Evolutionary conservation across 2,329 filamentous ascomycete genomes (phyloP), one percentile per base, ranked within the genome.

Genomic region (Aspergillus pseudonomiae): DNA sequence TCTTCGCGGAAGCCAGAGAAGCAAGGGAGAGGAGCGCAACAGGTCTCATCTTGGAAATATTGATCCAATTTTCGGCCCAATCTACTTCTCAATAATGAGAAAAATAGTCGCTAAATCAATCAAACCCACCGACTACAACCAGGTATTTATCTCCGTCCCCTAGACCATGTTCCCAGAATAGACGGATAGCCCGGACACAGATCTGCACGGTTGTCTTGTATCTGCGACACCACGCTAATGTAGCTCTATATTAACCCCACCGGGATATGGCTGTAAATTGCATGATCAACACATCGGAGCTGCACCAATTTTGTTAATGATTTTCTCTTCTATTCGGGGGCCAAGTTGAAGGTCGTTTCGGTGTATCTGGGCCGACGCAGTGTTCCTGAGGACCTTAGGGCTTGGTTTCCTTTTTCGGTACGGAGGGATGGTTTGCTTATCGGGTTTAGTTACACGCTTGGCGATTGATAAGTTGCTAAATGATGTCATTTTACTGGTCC

Each of bases 1-100:
- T 72, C 16, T 50, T 67, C 45, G 63, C 69, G 53, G 63, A 64
- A 9, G 57, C 43, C 14, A 69, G 34, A 16, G 58, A 41, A 11
- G 53, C 24, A 24, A 65, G 45, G 39, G 58, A 30, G 10, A 67
- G 55, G 7, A 63, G 39, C 12, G 52, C 21, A 11, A 59, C 30
- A 7, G 61, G 21, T 21, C 19, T 52, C 48, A 52, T 52, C 1
- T 30, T 34, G 48, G 24, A 24, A 9, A 26, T 48, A 10, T 46
- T 24, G 9, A 21, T 36, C 14, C 24, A 28, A 30, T 30, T 16
- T 30, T 4, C 3, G 26, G 19, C 2, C 4, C 6, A 28, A 19
- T 28, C 16, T 24, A 9, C 24, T 19, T 30, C 2, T 32, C 1
- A 4, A 52, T 7, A 1, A 52, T 41, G 50, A 28, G 28, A 2